Base-by-base conservation (phyloP, 139 green algal species). In the Chlamydomonas asymmetrica region DNA sequence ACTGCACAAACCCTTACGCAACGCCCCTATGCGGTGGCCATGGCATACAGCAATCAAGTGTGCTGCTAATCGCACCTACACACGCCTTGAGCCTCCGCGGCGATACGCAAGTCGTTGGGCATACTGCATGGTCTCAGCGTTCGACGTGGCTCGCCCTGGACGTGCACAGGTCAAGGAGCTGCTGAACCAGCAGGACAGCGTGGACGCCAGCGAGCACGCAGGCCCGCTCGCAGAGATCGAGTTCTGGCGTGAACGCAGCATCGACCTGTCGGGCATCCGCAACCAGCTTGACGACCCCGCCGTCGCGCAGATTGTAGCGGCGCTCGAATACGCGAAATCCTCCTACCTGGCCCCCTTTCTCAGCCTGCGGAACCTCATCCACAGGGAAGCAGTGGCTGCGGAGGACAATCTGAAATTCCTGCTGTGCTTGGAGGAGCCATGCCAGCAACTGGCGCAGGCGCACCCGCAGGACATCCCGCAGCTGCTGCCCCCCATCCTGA, bases 381-480 rank as follows among this genome's bases (percentile, higher is more conserved):
- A 93, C 79, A 63, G 81, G 8, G 91, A 95, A 69, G 91, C 91
- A 29, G 84, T 87, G 37, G 90, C 90, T 29, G 91, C 92, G 27
- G 85, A 93, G 66, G 91, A 97, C 81, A 97, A 96, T 71, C 78
- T 96, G 29, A 89, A 87, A 48, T 95, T 95, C 78, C 79, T 97
- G 64, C 66, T 85, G 34, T 87, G 75, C 66, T 80, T 96, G 32
- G 88, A 96, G 81, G 83, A 89, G 74, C 91, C 92, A 22, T 96
- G 92, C 83, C 63, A 89, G 66, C 59, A 73, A 38, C 78, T 91
- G 39, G 76, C 75, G 23, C 43, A 69, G 37, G 64, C 63, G 39
- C 63, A 80, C 52, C 63, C 63, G 62, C 29, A 85, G 70, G 61
- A 91, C 48, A 90, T 97, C 27, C 89, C 92, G 0, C 37, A 63